Evolutionary conservation across 192 early-diverging fungal genomes (phyloP).

Genomic region (Coemansia sp.): DNA sequence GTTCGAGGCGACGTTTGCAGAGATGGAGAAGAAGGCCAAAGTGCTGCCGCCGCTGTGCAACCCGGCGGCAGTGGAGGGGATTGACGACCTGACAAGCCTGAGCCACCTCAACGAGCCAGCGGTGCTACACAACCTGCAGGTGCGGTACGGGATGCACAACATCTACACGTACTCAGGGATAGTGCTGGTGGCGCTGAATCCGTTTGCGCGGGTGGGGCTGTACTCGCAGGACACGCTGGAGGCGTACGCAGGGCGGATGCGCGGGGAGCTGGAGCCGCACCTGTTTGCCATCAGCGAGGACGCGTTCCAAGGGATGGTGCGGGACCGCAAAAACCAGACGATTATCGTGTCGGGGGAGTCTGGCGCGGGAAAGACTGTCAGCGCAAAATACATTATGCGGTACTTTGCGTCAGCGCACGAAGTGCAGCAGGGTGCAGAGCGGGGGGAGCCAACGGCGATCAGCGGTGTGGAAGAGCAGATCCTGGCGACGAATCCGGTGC

Average conservation of each 20-base stretch:
- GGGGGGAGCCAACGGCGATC: conserved; percentile 16
- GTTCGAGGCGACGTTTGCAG: conserved; percentile 68
- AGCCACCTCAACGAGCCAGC: conserved; percentile 94
- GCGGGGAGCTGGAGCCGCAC: conserved; percentile 95
- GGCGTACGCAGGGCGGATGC: conserved; percentile 88
- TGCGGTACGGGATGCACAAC: conserved; percentile 86
- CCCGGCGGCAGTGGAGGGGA: conserved; percentile 83
- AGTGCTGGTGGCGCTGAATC: conserved; percentile 96
- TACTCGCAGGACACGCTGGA: conserved; percentile 93
- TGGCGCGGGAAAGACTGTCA: conserved; percentile 96
- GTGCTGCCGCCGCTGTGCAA: conserved; percentile 91
- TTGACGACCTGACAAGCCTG: conserved; percentile 92
- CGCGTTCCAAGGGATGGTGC: conserved; percentile 93
- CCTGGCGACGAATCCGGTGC: conserved; percentile 95
- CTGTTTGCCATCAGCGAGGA: conserved; percentile 99
- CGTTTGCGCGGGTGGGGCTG: conserved; percentile 80
- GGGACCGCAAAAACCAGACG: conserved; percentile 92
- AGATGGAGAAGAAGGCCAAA: conserved; percentile 66
- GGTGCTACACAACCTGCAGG: conserved; percentile 89
- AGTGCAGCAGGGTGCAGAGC: conserved; percentile 3
- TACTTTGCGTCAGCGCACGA: conserved; percentile 89
- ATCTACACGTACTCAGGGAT: conserved; percentile 99
- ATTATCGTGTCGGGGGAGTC: conserved; percentile 98
- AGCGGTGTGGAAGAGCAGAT: conserved; percentile 74
- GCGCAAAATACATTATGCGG: conserved; percentile 96